These are phyloP conservation scores for Colletotrichum sp. DNA, from an alignment of 2,329 filamentous ascomycete species.

Conservation along the genomic window DNA sequence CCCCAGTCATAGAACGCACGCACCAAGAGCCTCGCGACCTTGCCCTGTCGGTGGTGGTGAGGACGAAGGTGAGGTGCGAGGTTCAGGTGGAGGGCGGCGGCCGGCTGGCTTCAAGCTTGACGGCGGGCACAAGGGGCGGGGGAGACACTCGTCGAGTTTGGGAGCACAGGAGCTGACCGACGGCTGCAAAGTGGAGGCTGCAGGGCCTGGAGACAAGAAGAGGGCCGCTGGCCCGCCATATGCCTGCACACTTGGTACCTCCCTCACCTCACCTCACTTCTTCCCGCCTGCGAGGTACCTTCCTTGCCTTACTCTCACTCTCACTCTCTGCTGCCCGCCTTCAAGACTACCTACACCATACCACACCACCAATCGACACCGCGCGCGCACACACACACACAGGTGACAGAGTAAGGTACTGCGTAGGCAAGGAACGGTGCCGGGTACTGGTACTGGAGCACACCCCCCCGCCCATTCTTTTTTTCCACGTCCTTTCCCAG, in stretches of 20 bases:
- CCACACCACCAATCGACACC: neutral
- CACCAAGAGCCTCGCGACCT: constrained; percentile 9
- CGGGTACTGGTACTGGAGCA: neutral
- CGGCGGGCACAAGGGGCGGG: neutral
- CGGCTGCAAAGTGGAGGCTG: neutral
- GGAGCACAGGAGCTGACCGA: neutral
- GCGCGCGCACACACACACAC: neutral
- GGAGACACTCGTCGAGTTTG: neutral
- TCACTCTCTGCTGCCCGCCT: neutral
- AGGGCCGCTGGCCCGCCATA: neutral
- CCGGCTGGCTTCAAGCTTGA: neutral
- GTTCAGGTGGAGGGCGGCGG: neutral
- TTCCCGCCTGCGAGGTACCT: neutral
- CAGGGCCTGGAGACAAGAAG: constrained; percentile 3
- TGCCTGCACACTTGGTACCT: neutral
- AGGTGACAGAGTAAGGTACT: neutral
- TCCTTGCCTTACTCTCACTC: neutral
- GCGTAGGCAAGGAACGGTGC: neutral
- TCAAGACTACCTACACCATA: neutral
- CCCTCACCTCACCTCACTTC: neutral
- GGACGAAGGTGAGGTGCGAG: neutral
- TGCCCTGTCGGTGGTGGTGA: constrained; percentile 19
- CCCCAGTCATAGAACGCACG: constrained; percentile 6
- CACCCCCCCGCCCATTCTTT: neutral
- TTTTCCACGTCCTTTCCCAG: neutral